Evolutionary conservation across 2,329 filamentous ascomycete genomes (phyloP).

Genomic region (Aspergillus intermedius): DNA sequence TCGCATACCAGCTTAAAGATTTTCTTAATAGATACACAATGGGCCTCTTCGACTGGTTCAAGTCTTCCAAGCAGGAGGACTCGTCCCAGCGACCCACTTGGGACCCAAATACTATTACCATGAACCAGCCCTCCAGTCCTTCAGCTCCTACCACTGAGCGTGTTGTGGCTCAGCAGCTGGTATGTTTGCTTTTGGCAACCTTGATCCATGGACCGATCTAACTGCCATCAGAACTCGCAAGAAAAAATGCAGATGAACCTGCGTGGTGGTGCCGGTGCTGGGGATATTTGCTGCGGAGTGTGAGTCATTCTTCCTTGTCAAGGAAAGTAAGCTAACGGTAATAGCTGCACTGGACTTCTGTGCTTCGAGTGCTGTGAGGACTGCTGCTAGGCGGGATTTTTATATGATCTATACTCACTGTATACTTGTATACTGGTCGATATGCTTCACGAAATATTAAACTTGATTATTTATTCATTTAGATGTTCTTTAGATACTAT

Average conservation of each 20-base stretch:
- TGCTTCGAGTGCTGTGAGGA: conserved; percentile 27
- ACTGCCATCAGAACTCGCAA: conserved; percentile 12
- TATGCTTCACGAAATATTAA: not conserved
- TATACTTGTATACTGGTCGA: not conserved
- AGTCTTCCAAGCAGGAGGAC: conserved; percentile 10
- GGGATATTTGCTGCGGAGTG: conserved; percentile 28
- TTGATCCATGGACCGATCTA: not conserved
- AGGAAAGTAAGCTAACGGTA: conserved; percentile 1
- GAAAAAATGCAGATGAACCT: conserved; percentile 18
- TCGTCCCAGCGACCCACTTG: conserved; percentile 4
- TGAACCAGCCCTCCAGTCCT: conserved; percentile 14
- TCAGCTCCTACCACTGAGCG: conserved; percentile 8
- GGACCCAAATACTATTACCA: conserved; percentile 13
- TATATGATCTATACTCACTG: not conserved
- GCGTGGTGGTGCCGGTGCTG: conserved; percentile 22
- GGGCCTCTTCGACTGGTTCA: conserved; percentile 15
- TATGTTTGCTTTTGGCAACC: conserved; percentile 3
- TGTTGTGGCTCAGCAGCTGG: conserved; percentile 10
- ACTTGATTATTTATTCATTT: not conserved
- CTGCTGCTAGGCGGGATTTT: conserved; percentile 20
- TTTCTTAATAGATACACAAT: not conserved
- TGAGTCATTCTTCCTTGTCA: conserved; percentile 11
- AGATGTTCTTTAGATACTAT: not conserved
- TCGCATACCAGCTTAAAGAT: not conserved
- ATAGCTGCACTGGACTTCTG: conserved; percentile 23